phyloP scores from a whole-genome alignment of 352 stramenopile species.

The Globisporangium emineosum region DNA sequence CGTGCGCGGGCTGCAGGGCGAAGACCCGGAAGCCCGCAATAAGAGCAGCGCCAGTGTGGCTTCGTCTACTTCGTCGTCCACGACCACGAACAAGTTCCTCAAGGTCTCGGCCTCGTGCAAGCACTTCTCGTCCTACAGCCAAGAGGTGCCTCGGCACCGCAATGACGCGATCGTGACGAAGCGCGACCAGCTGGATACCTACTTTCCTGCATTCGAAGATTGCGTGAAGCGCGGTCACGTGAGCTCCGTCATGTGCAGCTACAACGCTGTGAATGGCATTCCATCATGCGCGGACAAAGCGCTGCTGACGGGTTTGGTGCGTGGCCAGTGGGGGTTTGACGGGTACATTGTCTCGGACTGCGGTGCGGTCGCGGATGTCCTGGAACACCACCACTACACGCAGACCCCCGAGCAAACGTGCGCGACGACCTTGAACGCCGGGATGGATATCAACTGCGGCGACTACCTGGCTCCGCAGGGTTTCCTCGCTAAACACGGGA shows the following conservation, averaged over 20 bases:
- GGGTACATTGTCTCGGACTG: slow-evolving; percentile 93
- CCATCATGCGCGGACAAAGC: slow-evolving; percentile 87
- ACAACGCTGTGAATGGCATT: slow-evolving; percentile 93
- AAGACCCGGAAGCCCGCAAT: slow-evolving; percentile 25
- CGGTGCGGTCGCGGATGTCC: slow-evolving; percentile 80
- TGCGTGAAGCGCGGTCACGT: slow-evolving; percentile 77
- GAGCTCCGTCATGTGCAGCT: slow-evolving; percentile 93
- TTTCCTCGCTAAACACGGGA: slow-evolving; percentile 56
- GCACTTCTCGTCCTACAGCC: slow-evolving; percentile 91
- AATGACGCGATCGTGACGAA: slow-evolving; percentile 87
- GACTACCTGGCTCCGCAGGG: slow-evolving; percentile 57
- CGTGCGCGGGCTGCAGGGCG: slow-evolving; percentile 82
- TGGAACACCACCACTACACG: slow-evolving; percentile 77
- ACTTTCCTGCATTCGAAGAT: slow-evolving; percentile 81
- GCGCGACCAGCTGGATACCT: slow-evolving; percentile 89
- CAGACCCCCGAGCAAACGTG: slow-evolving; percentile 56
- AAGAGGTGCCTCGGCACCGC: slow-evolving; percentile 73
- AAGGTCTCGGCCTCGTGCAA: slow-evolving; percentile 89
- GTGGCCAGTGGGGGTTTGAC: slow-evolving; percentile 86
- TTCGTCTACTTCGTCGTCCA: background rate
- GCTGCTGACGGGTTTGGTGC: slow-evolving; percentile 74
- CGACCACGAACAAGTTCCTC: slow-evolving; percentile 33
- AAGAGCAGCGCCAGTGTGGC: background rate
- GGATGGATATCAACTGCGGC: slow-evolving; percentile 86
- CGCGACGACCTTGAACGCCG: slow-evolving; percentile 56